Evolutionary conservation across 352 stramenopile species (phyloP).

Genomic region (Vaucheria bursata): DNA sequence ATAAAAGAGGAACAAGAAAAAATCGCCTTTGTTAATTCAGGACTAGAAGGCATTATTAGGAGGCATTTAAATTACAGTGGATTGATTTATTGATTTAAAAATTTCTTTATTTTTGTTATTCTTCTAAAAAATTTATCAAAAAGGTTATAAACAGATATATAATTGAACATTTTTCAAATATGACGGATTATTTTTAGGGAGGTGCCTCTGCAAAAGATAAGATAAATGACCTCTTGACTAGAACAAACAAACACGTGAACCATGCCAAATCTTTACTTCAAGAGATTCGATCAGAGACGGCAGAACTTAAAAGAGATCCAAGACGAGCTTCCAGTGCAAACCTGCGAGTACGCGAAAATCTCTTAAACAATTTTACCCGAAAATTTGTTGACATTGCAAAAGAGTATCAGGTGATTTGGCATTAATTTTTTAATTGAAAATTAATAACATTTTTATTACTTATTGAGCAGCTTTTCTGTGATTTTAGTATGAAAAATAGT

Average conservation of each 20-base stretch:
- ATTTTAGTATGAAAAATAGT: background rate
- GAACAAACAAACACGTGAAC: conserved; percentile 34
- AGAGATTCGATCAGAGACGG: conserved; percentile 84
- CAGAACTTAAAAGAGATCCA: conserved; percentile 75
- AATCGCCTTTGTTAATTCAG: too few relatives aligned
- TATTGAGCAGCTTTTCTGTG: background rate
- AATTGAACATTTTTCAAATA: too few relatives aligned
- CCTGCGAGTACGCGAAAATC: conserved; percentile 85
- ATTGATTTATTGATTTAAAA: too few relatives aligned
- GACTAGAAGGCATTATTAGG: too few relatives aligned
- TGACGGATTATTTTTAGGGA: too few relatives aligned
- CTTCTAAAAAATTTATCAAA: too few relatives aligned
- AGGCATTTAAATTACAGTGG: too few relatives aligned
- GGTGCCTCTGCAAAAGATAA: conserved; percentile 1
- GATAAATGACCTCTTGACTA: background rate
- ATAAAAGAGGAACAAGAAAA: too few relatives aligned
- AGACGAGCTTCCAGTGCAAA: conserved; percentile 57
- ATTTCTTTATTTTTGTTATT: too few relatives aligned
- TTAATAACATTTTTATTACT: background rate
- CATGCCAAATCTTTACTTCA: conserved; percentile 46
- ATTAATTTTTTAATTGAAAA: background rate
- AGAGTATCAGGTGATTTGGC: conserved; percentile 78
- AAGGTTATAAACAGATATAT: too few relatives aligned
- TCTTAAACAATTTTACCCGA: conserved; percentile 88
- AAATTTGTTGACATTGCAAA: conserved; percentile 99